Evolutionary conservation across 768 basidiomycete genomes (phyloP).

Genomic region (Lactarius hatsudake): DNA sequence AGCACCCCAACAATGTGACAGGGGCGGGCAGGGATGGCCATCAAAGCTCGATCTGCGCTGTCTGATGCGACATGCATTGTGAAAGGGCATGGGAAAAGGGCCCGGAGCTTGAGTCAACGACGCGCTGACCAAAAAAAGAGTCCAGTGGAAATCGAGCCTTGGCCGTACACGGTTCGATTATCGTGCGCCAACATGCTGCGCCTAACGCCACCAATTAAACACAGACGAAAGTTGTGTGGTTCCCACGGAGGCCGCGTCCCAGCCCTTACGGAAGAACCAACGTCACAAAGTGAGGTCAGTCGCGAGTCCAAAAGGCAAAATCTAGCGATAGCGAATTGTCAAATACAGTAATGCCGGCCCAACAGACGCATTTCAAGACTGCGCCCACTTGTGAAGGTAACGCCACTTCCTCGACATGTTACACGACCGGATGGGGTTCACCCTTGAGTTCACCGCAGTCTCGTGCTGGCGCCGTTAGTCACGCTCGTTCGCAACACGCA

Average conservation of each 20-base stretch:
- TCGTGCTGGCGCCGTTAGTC: background rate
- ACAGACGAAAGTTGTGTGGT: background rate
- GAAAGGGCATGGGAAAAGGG: background rate
- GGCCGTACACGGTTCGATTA: background rate
- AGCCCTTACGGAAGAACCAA: conserved; percentile 9
- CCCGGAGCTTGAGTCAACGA: conserved; percentile 10
- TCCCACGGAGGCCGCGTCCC: background rate
- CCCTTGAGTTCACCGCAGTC: background rate
- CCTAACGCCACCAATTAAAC: conserved; percentile 12
- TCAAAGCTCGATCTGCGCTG: background rate
- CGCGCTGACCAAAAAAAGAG: background rate
- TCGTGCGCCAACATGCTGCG: conserved; percentile 9
- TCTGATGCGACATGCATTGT: background rate
- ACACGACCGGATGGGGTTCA: too few species aligned
- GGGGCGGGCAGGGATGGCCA: conserved; percentile 2
- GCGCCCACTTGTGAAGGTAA: background rate
- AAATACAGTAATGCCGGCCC: background rate
- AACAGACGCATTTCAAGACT: background rate
- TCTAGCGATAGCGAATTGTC: background rate
- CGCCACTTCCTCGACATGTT: background rate
- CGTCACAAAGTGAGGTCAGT: conserved; percentile 5
- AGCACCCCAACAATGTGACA: conserved; percentile 21
- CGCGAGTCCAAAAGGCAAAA: conserved; percentile 6
- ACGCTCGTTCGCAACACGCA: background rate
- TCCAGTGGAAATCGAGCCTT: background rate